Conservation (phyloP, 148 eudicot genomes). For the Vaccinium corymbosum region DNA sequence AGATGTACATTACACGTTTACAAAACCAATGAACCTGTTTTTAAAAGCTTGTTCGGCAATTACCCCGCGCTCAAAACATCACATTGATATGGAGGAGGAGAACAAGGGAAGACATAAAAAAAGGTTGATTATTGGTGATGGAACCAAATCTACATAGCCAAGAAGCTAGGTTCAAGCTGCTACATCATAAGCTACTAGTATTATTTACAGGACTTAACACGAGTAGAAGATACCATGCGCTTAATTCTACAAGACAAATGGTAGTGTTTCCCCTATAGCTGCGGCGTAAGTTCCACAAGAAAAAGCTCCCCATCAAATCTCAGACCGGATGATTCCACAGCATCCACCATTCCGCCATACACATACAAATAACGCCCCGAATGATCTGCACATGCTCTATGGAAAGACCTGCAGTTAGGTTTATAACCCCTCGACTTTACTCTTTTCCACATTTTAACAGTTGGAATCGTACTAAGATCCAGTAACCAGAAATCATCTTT, state of each 20-base stretch:
- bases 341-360: slow-evolving; percentile 95
- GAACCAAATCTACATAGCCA: slow-evolving; percentile 6
- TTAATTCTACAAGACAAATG: neutral
- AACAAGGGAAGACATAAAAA: neutral
- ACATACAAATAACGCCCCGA: slow-evolving; percentile 70
- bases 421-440: slow-evolving; percentile 49
- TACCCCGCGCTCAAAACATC: neutral
- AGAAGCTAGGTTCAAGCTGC: neutral
- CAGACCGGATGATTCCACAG: slow-evolving; percentile 57
- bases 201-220: slow-evolving; percentile 17
- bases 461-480: slow-evolving; percentile 51
- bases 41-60: neutral
- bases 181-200: slow-evolving; percentile 1
- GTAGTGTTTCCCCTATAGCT: slow-evolving; percentile 5
- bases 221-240: neutral
- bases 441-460: slow-evolving; percentile 62
- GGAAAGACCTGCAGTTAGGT: slow-evolving; percentile 80
- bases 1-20: neutral
- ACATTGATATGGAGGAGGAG: neutral
- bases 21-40: neutral
- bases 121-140: neutral
- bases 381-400: slow-evolving; percentile 73
- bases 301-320: slow-evolving; percentile 79
- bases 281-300: slow-evolving; percentile 57
- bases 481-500: slow-evolving; percentile 88